phyloP scores from a whole-genome alignment of 495 filamentous ascomycete genomes.

The Aspergillus egyptiacus region DNA sequence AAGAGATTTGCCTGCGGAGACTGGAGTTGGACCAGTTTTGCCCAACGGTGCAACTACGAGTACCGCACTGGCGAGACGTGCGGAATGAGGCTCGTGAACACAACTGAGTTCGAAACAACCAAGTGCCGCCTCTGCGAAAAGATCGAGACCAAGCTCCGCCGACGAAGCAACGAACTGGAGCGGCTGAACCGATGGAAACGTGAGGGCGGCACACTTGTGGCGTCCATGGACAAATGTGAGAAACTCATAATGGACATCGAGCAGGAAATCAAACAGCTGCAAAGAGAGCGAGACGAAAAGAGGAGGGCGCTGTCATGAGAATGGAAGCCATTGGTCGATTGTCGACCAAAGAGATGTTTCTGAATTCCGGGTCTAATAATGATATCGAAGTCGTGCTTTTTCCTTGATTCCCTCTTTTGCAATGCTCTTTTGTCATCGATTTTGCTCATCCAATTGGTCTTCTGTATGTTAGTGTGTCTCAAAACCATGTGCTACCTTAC shows the following conservation, averaged over 20 bases:
- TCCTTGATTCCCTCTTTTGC: constrained; percentile 21
- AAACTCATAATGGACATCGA: constrained; percentile 56
- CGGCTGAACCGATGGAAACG: constrained; percentile 78
- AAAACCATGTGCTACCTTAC: constrained; percentile 20
- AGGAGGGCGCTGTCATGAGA: constrained; percentile 30
- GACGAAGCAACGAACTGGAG: constrained; percentile 66
- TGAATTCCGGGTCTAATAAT: constrained; percentile 16
- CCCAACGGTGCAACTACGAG: constrained; percentile 89
- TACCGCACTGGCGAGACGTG: constrained; percentile 98
- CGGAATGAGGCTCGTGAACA: constrained; percentile 85
- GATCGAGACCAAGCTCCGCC: constrained; percentile 78
- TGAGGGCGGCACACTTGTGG: constrained; percentile 59
- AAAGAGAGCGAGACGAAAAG: constrained; percentile 36
- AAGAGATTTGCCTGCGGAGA: constrained; percentile 65
- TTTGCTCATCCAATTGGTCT: constrained; percentile 13
- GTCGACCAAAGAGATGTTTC: constrained; percentile 10
- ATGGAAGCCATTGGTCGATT: constrained; percentile 2
- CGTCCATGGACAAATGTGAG: constrained; percentile 74
- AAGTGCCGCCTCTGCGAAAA: constrained; percentile 86
- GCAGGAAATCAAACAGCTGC: constrained; percentile 53
- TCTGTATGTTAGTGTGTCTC: constrained; percentile 28
- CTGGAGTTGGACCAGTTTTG: constrained; percentile 95
- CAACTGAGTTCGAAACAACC: constrained; percentile 50
- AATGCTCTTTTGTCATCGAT: constrained; percentile 7
- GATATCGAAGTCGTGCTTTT: constrained; percentile 12